phyloP scores from a whole-genome alignment of 2,329 filamentous ascomycete species.

The Alternaria sp. region DNA sequence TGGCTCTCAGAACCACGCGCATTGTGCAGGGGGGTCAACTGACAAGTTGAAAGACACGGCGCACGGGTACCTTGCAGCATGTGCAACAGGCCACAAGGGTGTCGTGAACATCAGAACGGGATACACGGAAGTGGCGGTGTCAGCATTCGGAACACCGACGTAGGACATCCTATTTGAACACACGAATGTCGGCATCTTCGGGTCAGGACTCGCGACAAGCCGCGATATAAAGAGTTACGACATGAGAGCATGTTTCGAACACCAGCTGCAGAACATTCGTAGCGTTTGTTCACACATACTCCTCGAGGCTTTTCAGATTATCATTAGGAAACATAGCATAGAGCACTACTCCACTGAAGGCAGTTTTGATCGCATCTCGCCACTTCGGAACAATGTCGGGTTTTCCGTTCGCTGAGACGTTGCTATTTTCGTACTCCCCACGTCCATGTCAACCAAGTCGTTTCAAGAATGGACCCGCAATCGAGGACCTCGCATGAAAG shows the following conservation, averaged over 20 bases:
- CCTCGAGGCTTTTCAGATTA: not conserved
- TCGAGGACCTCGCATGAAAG: conserved; percentile 14
- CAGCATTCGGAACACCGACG: conserved; percentile 6
- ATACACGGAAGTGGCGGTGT: conserved; percentile 11
- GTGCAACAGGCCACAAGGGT: conserved; percentile 9
- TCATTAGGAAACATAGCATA: not conserved
- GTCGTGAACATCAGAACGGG: not conserved
- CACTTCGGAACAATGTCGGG: not conserved
- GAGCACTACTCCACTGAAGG: not conserved
- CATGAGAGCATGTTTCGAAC: not conserved
- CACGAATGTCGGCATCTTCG: conserved; percentile 3
- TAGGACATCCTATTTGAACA: not conserved
- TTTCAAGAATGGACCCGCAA: conserved; percentile 10
- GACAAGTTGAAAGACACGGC: conserved; percentile 7
- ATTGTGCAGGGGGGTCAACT: not conserved
- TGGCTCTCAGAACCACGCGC: not conserved
- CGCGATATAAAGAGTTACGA: not conserved
- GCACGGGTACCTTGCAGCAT: conserved; percentile 17
- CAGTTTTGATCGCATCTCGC: not conserved
- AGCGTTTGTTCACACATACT: not conserved
- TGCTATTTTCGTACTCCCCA: conserved; percentile 9
- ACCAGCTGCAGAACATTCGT: not conserved
- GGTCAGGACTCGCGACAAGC: not conserved
- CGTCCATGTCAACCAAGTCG: conserved; percentile 5
- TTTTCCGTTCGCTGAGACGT: not conserved